These are phyloP conservation scores for Leccinum uliginosum DNA, from an alignment of 768 basidiomycete species.

Conservation along the genomic window DNA sequence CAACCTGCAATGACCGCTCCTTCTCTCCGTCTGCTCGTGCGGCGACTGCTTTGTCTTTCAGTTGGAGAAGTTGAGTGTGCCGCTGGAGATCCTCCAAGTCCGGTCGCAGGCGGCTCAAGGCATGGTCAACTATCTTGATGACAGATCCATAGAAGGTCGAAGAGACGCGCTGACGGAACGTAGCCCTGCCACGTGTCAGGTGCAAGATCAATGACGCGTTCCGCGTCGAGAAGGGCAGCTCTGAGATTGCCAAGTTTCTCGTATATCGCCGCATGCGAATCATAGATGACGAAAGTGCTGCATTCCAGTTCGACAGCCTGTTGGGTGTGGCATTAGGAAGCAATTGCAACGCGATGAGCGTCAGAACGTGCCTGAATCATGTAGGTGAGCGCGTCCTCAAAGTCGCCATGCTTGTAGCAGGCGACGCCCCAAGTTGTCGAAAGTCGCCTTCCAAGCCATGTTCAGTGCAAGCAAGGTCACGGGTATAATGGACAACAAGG, in stretches of 20 bases:
- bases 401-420: constrained; percentile 37
- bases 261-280: constrained; percentile 70
- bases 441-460: constrained; percentile 45
- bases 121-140: constrained; percentile 55
- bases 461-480: not conserved
- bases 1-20: constrained; percentile 21
- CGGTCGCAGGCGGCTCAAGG: constrained; percentile 46
- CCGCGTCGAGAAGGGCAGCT: constrained; percentile 68
- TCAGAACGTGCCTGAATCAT: constrained; percentile 43
- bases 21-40: constrained; percentile 17
- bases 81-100: constrained; percentile 45
- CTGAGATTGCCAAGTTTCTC: constrained; percentile 58
- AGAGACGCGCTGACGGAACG: constrained; percentile 66
- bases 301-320: constrained; percentile 51
- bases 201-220: constrained; percentile 59
- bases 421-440: constrained; percentile 43
- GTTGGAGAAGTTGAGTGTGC: constrained; percentile 39
- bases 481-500: not conserved
- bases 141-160: constrained; percentile 48
- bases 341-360: not conserved
- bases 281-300: constrained; percentile 51
- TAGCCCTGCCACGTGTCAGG: constrained; percentile 77
- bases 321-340: not conserved
- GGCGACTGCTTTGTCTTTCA: constrained; percentile 38
- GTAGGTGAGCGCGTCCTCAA: constrained; percentile 42